phyloP scores from a whole-genome alignment of 345 rosid genomes.

The Citrus sp. region DNA sequence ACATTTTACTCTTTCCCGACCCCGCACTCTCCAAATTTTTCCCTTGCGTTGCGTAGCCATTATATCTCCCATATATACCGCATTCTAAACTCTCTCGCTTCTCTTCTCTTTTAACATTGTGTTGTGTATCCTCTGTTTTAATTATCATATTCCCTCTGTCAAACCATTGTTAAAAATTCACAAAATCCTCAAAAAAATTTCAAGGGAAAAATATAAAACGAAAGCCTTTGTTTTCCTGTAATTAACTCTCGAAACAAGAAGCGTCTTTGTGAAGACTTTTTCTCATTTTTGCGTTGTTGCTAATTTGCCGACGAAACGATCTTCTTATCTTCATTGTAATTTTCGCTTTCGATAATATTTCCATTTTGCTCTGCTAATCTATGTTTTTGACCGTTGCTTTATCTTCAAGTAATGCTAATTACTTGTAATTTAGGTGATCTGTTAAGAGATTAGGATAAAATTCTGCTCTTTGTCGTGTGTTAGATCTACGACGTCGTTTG shows the following conservation, averaged over 20 bases:
- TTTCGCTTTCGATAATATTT: slow-evolving; percentile 6
- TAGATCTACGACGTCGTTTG: slow-evolving; percentile 50
- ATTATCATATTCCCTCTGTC: slow-evolving; percentile 15
- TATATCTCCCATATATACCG: slow-evolving; percentile 1
- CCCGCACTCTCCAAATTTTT: not conserved
- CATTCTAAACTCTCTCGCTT: slow-evolving; percentile 11
- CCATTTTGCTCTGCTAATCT: not conserved
- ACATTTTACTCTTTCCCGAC: slow-evolving; percentile 13
- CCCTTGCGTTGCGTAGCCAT: not conserved
- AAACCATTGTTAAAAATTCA: slow-evolving; percentile 5
- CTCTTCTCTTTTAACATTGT: not conserved
- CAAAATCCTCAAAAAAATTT: not conserved
- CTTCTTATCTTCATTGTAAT: slow-evolving; percentile 10
- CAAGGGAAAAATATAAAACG: not conserved
- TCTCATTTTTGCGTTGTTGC: not conserved
- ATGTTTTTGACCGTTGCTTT: slow-evolving; percentile 24
- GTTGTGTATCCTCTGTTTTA: slow-evolving; percentile 9
- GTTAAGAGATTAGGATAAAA: slow-evolving; percentile 24
- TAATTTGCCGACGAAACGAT: slow-evolving; percentile 21
- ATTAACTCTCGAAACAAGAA: not conserved
- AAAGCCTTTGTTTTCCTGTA: not conserved
- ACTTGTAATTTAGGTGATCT: slow-evolving; percentile 32
- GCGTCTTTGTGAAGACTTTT: slow-evolving; percentile 5
- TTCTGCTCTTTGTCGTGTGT: slow-evolving; percentile 16
- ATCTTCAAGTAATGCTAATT: slow-evolving; percentile 39